Evolutionary conservation across 495 filamentous ascomycete species (phyloP).

Genomic region (Neurospora tetraspora): DNA sequence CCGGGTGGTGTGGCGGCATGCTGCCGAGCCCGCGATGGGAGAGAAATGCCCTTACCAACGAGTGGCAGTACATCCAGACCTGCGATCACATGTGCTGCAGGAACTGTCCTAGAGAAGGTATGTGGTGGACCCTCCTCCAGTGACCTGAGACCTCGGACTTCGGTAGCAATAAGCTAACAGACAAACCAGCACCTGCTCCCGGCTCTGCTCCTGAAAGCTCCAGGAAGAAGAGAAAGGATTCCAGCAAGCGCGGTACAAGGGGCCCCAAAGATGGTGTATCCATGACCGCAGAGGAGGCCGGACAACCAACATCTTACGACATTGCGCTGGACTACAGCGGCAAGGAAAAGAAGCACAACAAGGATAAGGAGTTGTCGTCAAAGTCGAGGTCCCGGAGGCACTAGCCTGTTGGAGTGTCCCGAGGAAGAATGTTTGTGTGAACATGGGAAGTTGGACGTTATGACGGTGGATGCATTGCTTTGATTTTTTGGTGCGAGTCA

Average conservation of each 20-base stretch:
- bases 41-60: no score
- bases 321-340: constrained; percentile 16
- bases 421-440: neutral
- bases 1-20: no score
- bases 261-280: neutral
- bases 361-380: neutral
- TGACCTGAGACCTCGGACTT: no score
- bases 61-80: no score
- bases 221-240: no score
- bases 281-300: neutral
- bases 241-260: constrained; percentile 5
- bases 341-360: constrained; percentile 1
- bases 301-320: constrained; percentile 5
- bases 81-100: no score
- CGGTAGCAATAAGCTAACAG: no score
- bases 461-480: neutral
- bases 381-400: neutral
- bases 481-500: neutral
- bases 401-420: neutral
- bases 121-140: no score
- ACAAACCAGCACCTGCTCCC: no score
- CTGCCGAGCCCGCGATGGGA: no score
- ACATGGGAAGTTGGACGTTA: neutral
- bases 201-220: no score
- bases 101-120: no score